Conservation (phyloP, 2,329 filamentous ascomycete genomes). For the Furcasterigmium furcatum region DNA sequence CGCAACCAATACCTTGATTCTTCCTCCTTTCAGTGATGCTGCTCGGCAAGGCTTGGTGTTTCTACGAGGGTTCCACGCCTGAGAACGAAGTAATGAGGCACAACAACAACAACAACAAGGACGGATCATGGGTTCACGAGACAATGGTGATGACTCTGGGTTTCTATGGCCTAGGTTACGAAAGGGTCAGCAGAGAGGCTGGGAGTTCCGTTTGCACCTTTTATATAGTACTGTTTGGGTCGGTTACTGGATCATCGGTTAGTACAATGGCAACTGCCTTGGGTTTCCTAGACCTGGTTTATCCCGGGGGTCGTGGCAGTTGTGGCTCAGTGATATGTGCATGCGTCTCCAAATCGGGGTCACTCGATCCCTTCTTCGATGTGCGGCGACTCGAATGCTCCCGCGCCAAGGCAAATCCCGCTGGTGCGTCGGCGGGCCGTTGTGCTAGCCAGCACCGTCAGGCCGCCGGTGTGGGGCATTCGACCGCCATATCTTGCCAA, state of each 20-base stretch:
- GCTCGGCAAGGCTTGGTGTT: too few species aligned
- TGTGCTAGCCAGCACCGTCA: too few species aligned
- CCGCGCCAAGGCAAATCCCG: too few species aligned
- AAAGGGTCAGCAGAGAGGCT: background rate
- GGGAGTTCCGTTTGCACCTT: slow-evolving; percentile 1
- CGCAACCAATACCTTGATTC: background rate
- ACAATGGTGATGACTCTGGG: slow-evolving; percentile 1
- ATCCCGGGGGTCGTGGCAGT: too few species aligned
- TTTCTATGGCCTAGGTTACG: background rate
- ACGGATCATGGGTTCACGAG: background rate
- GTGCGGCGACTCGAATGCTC: background rate
- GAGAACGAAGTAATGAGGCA: background rate
- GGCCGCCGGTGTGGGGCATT: too few species aligned
- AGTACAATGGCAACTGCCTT: background rate
- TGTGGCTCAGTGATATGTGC: too few species aligned
- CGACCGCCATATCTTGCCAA: too few species aligned
- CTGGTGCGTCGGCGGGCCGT: too few species aligned
- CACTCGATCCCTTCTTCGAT: too few species aligned
- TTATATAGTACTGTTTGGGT: background rate
- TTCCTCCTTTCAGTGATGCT: too few species aligned
- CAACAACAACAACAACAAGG: background rate
- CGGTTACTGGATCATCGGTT: background rate
- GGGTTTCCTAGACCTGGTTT: background rate
- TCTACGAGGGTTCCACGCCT: background rate
- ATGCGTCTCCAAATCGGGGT: too few species aligned